A percentile compares a stretch with the other conserved stretches of the same genome.
Conservation (phyloP, 2,329 filamentous ascomycete species). For the Amauroascus niger region DNA sequence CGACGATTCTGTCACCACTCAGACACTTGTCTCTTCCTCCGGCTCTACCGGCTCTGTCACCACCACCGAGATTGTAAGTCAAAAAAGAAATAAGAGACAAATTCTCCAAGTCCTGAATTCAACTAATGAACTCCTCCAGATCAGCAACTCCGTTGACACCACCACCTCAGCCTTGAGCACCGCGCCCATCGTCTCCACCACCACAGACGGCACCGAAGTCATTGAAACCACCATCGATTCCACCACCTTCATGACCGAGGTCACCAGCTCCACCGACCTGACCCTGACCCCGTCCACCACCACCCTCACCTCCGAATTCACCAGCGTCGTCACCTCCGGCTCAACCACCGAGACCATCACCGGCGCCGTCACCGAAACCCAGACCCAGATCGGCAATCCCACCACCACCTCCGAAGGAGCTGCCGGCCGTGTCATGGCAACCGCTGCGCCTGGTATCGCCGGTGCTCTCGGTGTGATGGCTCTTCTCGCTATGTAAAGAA, state of each 20-base stretch:
- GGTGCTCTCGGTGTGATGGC: conserved; percentile 13
- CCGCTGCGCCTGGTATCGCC: conserved; percentile 10
- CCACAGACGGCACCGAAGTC: conserved; percentile 12
- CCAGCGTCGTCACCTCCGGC: conserved; percentile 16
- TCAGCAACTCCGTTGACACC: conserved; percentile 2
- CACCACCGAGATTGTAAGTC: conserved; percentile 8
- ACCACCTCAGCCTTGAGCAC: conserved; percentile 9
- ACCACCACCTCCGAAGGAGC: not conserved
- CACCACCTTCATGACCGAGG: conserved; percentile 19
- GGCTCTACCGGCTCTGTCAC: not conserved
- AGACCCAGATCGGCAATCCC: not conserved
- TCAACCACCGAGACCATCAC: conserved; percentile 23
- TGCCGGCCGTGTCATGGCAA: conserved; percentile 8
- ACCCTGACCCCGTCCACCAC: conserved; percentile 11
- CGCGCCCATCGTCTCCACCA: conserved; percentile 10
- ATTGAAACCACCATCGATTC: conserved; percentile 21
- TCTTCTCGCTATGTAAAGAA: conserved; percentile 11
- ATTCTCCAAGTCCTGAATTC: not conserved
- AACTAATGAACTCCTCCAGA: not conserved
- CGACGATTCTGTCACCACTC: conserved; percentile 11
- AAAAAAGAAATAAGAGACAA: not conserved
- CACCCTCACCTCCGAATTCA: conserved; percentile 20
- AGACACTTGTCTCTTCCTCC: not conserved
- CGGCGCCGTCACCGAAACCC: conserved; percentile 19
- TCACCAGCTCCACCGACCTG: conserved; percentile 12